phyloP scores from a whole-genome alignment of 2,329 filamentous ascomycete species.

The Fusarium heterosporum region DNA sequence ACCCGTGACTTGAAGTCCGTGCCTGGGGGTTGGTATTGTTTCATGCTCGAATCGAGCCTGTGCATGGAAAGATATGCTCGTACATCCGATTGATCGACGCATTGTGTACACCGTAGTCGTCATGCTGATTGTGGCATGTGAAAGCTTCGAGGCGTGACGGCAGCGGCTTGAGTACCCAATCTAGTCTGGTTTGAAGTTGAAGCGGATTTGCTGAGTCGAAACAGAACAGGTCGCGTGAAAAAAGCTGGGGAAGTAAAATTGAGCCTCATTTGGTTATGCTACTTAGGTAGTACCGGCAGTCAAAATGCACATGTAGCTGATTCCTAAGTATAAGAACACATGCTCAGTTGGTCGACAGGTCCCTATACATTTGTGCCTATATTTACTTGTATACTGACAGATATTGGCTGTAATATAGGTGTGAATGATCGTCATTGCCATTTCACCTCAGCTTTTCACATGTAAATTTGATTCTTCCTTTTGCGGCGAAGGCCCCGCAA shows the following conservation, averaged over 20 bases:
- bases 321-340: background rate
- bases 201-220: slow-evolving; percentile 19
- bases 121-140: slow-evolving; percentile 35
- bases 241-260: slow-evolving; percentile 39
- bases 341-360: background rate
- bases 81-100: slow-evolving; percentile 22
- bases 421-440: background rate
- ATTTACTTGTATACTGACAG: background rate
- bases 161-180: slow-evolving; percentile 38
- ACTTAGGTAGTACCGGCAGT: too few species aligned
- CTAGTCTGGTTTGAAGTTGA: slow-evolving; percentile 30
- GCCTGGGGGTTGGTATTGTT: slow-evolving; percentile 18
- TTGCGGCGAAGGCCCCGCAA: slow-evolving; percentile 25
- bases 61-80: slow-evolving; percentile 19
- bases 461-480: slow-evolving; percentile 15
- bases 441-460: slow-evolving; percentile 30
- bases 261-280: slow-evolving; percentile 7
- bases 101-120: slow-evolving; percentile 5
- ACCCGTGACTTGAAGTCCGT: slow-evolving; percentile 19
- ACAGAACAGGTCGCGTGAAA: slow-evolving; percentile 17
- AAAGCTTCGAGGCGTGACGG: slow-evolving; percentile 23
- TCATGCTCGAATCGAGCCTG: slow-evolving; percentile 14
- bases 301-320: background rate
- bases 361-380: background rate
- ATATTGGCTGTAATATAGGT: background rate